phyloP scores from a whole-genome alignment of 176 grass and related monocot species.

The Coix lacrymajobi region DNA sequence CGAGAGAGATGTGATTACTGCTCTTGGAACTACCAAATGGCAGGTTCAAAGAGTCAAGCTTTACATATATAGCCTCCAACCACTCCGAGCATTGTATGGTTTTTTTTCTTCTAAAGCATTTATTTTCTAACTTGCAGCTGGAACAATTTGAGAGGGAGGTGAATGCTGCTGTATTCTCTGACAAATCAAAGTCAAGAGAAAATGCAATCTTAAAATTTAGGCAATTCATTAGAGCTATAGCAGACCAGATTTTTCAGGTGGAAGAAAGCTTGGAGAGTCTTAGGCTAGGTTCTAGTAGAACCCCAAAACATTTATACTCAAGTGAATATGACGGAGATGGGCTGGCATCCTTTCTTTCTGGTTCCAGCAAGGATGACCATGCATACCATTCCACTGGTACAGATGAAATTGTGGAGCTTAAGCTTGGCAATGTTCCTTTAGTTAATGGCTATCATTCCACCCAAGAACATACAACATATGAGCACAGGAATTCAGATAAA shows the following conservation, averaged over 20 bases:
- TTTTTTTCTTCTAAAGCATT: conserved; percentile 25
- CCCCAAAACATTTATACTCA: conserved; percentile 47
- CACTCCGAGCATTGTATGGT: not conserved
- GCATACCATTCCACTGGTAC: conserved; percentile 31
- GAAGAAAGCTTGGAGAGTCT: conserved; percentile 49
- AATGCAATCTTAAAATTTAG: conserved; percentile 86
- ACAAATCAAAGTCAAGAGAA: conserved; percentile 78
- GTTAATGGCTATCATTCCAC: conserved; percentile 36
- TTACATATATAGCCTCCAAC: not conserved
- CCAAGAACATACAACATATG: conserved; percentile 18
- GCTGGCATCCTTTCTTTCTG: conserved; percentile 72
- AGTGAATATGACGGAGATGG: conserved; percentile 60
- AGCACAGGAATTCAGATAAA: conserved; percentile 36
- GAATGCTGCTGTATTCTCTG: conserved; percentile 54
- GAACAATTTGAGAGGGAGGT: conserved; percentile 92
- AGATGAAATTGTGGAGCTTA: conserved; percentile 64
- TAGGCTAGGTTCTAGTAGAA: conserved; percentile 37
- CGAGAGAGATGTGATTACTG: conserved; percentile 67
- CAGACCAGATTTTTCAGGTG: conserved; percentile 59
- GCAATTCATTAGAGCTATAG: conserved; percentile 74
- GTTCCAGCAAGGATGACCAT: conserved; percentile 18
- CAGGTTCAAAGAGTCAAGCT: conserved; percentile 51
- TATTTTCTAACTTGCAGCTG: conserved; percentile 49
- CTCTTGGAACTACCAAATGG: conserved; percentile 85
- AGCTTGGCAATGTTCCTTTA: conserved; percentile 33